A percentile compares a stretch with the other conserved stretches of the same genome.
Evolutionary conservation across 2,329 filamentous ascomycete species (phyloP).

Genomic region (Ophiostoma angusticollis): DNA sequence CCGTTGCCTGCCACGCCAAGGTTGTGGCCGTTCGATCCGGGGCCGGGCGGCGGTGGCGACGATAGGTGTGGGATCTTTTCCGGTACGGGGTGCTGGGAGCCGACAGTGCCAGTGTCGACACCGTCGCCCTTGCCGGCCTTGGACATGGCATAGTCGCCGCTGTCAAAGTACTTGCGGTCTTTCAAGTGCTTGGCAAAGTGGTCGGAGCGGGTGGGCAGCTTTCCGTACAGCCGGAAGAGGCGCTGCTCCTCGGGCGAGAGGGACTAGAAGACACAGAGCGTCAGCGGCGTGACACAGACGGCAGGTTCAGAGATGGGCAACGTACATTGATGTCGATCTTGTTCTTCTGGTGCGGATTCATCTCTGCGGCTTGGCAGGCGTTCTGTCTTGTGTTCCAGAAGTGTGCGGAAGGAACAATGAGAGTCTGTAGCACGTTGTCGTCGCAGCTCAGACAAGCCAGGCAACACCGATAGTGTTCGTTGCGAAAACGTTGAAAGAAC

Average conservation of each 20-base stretch:
- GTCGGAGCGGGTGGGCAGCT: constrained; percentile 91
- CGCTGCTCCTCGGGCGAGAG: constrained; percentile 91
- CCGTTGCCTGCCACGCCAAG: constrained; percentile 17
- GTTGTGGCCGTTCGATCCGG: constrained; percentile 15
- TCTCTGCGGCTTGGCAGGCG: constrained; percentile 1
- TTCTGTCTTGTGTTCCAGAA: neutral
- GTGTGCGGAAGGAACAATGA: too few species aligned
- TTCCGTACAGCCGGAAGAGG: constrained; percentile 93
- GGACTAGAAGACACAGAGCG: constrained; percentile 42
- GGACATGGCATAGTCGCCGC: constrained; percentile 88
- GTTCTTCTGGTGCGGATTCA: constrained; percentile 98
- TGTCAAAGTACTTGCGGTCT: constrained; percentile 98
- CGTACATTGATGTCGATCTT: constrained; percentile 92
- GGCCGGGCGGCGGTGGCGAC: constrained; percentile 39
- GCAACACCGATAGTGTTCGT: too few species aligned
- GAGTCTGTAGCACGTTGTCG: too few species aligned
- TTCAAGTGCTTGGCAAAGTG: constrained; percentile 97
- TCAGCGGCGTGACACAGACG: neutral
- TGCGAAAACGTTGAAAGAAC: too few species aligned
- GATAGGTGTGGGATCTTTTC: constrained; percentile 90
- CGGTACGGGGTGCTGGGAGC: constrained; percentile 85
- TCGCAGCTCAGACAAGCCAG: too few species aligned
- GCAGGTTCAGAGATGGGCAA: constrained; percentile 15
- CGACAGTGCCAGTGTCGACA: constrained; percentile 84
- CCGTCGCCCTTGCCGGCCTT: constrained; percentile 95